A percentile compares a stretch with the other conserved stretches of the same genome.
Conservation (phyloP, 805 yeast species). For the Metschnikowia reukaufii region DNA sequence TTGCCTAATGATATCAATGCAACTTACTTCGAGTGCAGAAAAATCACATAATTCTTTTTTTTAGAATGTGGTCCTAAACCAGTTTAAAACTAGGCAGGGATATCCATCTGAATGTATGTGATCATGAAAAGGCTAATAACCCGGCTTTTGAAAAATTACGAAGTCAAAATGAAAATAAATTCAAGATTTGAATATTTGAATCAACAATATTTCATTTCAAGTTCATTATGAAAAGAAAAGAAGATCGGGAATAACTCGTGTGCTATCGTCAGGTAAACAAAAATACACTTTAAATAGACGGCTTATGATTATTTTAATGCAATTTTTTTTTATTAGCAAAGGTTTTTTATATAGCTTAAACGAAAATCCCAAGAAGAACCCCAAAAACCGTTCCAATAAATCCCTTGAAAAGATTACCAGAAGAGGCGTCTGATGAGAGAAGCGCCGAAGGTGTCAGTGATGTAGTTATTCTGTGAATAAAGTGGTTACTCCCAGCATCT, state of each 20-base stretch:
- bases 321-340: constrained; percentile 3
- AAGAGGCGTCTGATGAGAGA: constrained; percentile 12
- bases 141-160: too few species aligned
- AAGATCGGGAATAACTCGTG: not conserved
- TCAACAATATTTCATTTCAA: too few species aligned
- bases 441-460: constrained; percentile 2
- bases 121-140: too few species aligned
- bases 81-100: too few species aligned
- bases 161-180: not conserved
- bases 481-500: constrained; percentile 1
- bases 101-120: too few species aligned
- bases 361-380: constrained; percentile 12
- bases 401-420: constrained; percentile 10
- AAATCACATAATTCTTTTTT: constrained; percentile 23
- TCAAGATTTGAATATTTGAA: too few species aligned
- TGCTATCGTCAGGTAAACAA: not conserved
- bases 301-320: not conserved
- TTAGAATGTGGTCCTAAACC: too few species aligned
- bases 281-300: not conserved
- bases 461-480: not conserved
- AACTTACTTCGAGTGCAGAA: constrained; percentile 53
- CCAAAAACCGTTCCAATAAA: constrained; percentile 14
- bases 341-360: constrained; percentile 6
- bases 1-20: constrained; percentile 49
- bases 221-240: too few species aligned